Base-by-base conservation (phyloP, 2,329 filamentous ascomycete species). In the Coleophoma eucalyptorum region DNA sequence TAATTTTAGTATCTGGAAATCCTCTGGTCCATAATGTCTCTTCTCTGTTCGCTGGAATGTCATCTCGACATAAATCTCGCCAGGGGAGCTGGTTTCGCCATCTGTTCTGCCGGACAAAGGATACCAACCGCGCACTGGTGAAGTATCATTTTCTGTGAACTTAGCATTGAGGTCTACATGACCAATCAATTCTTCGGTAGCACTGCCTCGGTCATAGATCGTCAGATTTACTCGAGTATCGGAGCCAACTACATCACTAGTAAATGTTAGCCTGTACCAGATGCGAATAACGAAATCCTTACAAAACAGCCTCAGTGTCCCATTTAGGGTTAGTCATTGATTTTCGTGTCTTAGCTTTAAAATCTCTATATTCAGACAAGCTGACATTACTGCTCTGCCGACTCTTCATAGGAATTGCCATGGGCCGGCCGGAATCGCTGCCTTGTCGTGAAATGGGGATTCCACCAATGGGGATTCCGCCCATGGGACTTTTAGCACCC, bases 261-360 rank as follows among this genome's bases (percentile, higher is more conserved):
- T 26, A 26, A 26, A 26, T 26, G 26, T 26, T 26, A 26, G 26
- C 26, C 26, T 8, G 26, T 7, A 26, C 26, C 10, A 26, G 26
- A 26, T 26, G 26, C 2, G 26, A 26, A 26, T 3, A 2, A 50
- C 46, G 16, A 50, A 21, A 16, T 41, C 80, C 91, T 74, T 81
- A 97, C 92, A 99, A 99, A 46, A 90, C 81, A 35, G 93, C 92
- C 65, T 96, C 90, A 49, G 96, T 93, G 69, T 96, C 90, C 94
- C 94, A 99, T 62, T 90, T 90, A 0, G 94, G 93, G 67, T 89
- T 89, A 7, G 90, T 93, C 53, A 92, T 79, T 3, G 79, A 80
- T 55, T 68, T 72, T 52, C 76, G 72, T 49, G 83, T 81, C 59
- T 84, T 84, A 35, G 71, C 71, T 57, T 75, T 74, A 59, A 77